These are phyloP conservation scores for Saccharum hybrid DNA, from an alignment of 202 grass and related monocot genomes.

Conservation along the genomic window DNA sequence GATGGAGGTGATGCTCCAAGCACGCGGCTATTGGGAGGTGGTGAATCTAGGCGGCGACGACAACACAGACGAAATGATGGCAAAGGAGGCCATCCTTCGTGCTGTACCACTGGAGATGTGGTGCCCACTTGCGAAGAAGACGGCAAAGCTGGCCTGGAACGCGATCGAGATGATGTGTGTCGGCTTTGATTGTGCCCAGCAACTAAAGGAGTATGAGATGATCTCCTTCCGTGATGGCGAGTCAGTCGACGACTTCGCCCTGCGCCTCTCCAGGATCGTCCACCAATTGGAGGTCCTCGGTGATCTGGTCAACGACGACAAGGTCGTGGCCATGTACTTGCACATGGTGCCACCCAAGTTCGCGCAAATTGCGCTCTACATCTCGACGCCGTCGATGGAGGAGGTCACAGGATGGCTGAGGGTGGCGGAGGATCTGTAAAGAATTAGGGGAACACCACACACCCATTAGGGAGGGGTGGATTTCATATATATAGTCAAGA, in stretches of 20 bases:
- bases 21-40: too few relatives aligned
- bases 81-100: neutral
- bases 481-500: too few relatives aligned
- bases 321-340: neutral
- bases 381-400: too few relatives aligned
- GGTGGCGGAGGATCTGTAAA: too few relatives aligned
- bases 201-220: neutral
- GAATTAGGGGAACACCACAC: too few relatives aligned
- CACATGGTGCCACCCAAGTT: too few relatives aligned
- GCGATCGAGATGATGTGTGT: neutral
- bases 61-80: neutral
- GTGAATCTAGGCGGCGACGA: neutral
- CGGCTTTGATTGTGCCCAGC: neutral
- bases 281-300: neutral
- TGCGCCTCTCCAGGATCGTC: neutral
- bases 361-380: too few relatives aligned
- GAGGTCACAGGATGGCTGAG: too few relatives aligned
- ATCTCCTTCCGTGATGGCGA: neutral
- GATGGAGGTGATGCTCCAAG: too few relatives aligned
- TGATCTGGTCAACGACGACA: neutral
- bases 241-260: neutral
- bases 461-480: too few relatives aligned
- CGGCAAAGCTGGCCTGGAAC: neutral
- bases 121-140: neutral
- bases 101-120: neutral